Conservation (phyloP, 23 red algal species). For the Gracilaria gracilis region DNA sequence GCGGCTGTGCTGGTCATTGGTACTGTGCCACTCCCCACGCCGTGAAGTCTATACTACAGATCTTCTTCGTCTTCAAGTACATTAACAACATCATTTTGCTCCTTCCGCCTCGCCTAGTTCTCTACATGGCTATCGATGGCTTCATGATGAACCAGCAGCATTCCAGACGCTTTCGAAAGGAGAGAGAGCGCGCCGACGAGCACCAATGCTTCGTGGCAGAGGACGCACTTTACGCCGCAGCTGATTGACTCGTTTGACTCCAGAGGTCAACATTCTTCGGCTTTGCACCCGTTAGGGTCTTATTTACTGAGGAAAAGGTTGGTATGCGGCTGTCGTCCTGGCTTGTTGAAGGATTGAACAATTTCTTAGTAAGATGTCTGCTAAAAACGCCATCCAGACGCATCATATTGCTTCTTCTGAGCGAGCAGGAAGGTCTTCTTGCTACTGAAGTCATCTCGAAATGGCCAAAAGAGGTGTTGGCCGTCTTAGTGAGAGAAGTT, state of each 20-base stretch:
- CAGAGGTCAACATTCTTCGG: too few species aligned
- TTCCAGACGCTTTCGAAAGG: slow-evolving; percentile 78
- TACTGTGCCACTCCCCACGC: slow-evolving; percentile 35
- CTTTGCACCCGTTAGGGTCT: too few species aligned
- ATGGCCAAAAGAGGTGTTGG: too few species aligned
- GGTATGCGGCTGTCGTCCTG: too few species aligned
- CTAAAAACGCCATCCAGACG: too few species aligned
- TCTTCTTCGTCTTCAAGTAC: slow-evolving; percentile 88
- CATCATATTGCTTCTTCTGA: too few species aligned
- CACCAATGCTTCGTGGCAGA: slow-evolving; percentile 23
- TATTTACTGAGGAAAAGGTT: too few species aligned
- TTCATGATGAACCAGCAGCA: slow-evolving; percentile 99
- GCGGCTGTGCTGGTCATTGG: slow-evolving; percentile 57
- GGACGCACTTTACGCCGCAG: slow-evolving; percentile 56
- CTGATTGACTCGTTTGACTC: slow-evolving; percentile 58
- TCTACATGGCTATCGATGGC: slow-evolving; percentile 93
- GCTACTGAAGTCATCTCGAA: too few species aligned
- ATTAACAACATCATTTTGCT: slow-evolving; percentile 88
- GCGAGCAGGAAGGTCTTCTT: too few species aligned
- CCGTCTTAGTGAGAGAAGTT: too few species aligned
- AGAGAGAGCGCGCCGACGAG: slow-evolving; percentile 69
- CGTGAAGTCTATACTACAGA: slow-evolving; percentile 36
- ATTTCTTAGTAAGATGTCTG: too few species aligned
- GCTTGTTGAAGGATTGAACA: too few species aligned
- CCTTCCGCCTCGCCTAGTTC: slow-evolving; percentile 63